Conservation (phyloP, 257 asterid species). For the Echites panduratus region DNA sequence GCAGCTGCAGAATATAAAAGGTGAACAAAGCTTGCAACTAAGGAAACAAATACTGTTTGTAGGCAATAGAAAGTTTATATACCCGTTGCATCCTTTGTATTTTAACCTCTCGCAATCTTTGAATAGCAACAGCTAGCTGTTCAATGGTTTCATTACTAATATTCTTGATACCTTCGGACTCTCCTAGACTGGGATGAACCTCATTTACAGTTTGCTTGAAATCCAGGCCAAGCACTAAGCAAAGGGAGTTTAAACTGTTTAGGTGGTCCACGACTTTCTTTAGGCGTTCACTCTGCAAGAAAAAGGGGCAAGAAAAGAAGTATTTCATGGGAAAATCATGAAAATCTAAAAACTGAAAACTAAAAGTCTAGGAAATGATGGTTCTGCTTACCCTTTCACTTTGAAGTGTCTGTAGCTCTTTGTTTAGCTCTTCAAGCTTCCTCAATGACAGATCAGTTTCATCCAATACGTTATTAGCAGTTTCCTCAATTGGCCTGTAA, state of each 20-base stretch:
- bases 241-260: slow-evolving; percentile 58
- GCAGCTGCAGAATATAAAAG: slow-evolving; percentile 43
- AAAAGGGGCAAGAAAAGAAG: slow-evolving; percentile 14
- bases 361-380: background rate
- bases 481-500: slow-evolving; percentile 30
- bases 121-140: slow-evolving; percentile 55
- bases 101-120: slow-evolving; percentile 60
- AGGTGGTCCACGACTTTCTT: slow-evolving; percentile 66
- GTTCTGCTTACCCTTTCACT: slow-evolving; percentile 63
- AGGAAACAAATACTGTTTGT: slow-evolving; percentile 4
- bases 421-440: slow-evolving; percentile 74
- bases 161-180: slow-evolving; percentile 56
- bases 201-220: slow-evolving; percentile 58
- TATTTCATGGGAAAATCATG: slow-evolving; percentile 12
- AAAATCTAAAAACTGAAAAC: background rate
- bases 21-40: slow-evolving; percentile 20
- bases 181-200: slow-evolving; percentile 83
- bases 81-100: slow-evolving; percentile 87
- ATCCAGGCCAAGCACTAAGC: slow-evolving; percentile 91
- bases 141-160: slow-evolving; percentile 68
- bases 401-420: slow-evolving; percentile 73
- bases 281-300: slow-evolving; percentile 81
- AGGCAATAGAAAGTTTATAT: slow-evolving; percentile 10
- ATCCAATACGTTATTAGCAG: slow-evolving; percentile 38
- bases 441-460: slow-evolving; percentile 77